Evolutionary conservation across 2,329 filamentous ascomycete species (phyloP).

Genomic region (Bipolaris zeicola): DNA sequence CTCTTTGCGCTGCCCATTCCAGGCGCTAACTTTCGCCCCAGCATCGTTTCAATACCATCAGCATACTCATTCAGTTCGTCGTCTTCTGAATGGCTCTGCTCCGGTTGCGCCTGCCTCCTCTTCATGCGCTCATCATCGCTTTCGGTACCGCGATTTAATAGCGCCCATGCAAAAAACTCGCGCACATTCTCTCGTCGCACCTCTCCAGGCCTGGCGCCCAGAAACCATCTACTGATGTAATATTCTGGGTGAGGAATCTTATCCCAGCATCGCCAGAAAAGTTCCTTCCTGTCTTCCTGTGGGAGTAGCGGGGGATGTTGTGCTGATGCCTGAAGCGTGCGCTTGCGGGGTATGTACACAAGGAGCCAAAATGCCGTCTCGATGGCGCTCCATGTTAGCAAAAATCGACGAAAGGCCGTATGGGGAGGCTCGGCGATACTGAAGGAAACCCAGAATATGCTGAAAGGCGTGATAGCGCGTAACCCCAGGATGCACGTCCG

Average conservation of each 20-base stretch:
- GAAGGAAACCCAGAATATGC: slow-evolving; percentile 53
- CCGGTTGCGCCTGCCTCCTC: slow-evolving; percentile 19
- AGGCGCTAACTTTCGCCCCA: slow-evolving; percentile 58
- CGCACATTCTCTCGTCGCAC: slow-evolving; percentile 70
- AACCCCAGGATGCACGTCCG: slow-evolving; percentile 55
- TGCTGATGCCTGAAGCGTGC: slow-evolving; percentile 59
- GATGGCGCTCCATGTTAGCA: slow-evolving; percentile 55
- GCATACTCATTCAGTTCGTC: slow-evolving; percentile 63
- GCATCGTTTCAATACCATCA: slow-evolving; percentile 57
- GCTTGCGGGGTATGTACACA: slow-evolving; percentile 59
- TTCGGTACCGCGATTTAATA: slow-evolving; percentile 61
- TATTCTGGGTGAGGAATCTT: slow-evolving; percentile 61
- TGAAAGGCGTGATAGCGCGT: slow-evolving; percentile 57
- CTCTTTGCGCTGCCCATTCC: slow-evolving; percentile 63
- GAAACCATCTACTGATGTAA: slow-evolving; percentile 70
- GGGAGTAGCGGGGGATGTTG: slow-evolving; percentile 56
- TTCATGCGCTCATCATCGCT: slow-evolving; percentile 31
- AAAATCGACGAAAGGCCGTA: slow-evolving; percentile 33
- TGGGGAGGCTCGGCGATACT: slow-evolving; percentile 44
- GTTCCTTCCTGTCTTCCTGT: slow-evolving; percentile 55
- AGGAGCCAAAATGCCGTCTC: slow-evolving; percentile 62
- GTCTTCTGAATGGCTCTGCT: slow-evolving; percentile 43
- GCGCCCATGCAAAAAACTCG: slow-evolving; percentile 71
- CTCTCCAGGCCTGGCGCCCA: slow-evolving; percentile 62
- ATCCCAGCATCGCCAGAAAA: slow-evolving; percentile 63